A percentile compares a stretch with the other conserved stretches of the same genome.
Evolutionary conservation across 192 early-diverging fungal species (phyloP).

Genomic region (Coemansia sp.): DNA sequence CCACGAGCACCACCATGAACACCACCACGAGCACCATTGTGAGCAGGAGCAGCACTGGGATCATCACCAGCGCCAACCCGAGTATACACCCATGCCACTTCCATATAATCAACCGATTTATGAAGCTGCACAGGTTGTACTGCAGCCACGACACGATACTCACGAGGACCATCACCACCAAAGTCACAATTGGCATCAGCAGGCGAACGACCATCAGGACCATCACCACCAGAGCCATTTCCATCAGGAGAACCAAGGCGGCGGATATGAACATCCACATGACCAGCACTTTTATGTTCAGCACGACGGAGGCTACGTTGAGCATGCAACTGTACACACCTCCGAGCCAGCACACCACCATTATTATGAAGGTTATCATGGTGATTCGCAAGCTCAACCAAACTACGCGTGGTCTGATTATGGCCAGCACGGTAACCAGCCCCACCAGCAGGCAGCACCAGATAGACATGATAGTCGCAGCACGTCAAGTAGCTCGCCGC

Average conservation of each 20-base stretch:
- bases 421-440: neutral
- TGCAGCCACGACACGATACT: constrained; percentile 13
- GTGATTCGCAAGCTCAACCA: neutral
- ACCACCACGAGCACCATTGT: neutral
- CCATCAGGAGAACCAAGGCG: neutral
- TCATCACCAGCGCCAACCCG: constrained; percentile 8
- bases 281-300: neutral
- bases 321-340: neutral
- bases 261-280: neutral
- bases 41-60: constrained; percentile 1
- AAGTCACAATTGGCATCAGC: neutral
- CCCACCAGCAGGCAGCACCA: constrained; percentile 2
- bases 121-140: constrained; percentile 44
- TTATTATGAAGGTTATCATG: neutral
- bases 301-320: neutral
- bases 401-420: neutral
- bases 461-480: constrained; percentile 15
- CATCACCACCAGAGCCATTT: neutral
- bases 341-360: neutral
- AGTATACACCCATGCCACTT: constrained; percentile 27
- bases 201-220: neutral
- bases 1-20: constrained; percentile 5
- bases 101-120: constrained; percentile 10
- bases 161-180: neutral
- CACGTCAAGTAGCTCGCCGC: constrained; percentile 30